These are phyloP conservation scores for Arabidopsis lyrata DNA, from an alignment of 441 rosid species.

Conservation along the genomic window DNA sequence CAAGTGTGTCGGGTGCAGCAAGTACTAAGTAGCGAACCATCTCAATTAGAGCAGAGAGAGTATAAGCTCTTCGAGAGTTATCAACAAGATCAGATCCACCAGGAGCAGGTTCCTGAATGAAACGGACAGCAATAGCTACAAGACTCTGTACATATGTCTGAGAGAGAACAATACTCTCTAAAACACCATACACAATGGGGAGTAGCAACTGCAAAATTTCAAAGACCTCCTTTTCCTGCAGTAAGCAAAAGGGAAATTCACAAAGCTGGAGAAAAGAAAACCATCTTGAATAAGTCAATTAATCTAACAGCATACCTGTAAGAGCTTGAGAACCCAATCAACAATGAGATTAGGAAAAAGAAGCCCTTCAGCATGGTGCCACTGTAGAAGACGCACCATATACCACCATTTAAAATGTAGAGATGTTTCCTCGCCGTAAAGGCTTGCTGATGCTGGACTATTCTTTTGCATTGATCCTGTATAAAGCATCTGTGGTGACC, in stretches of 20 bases:
- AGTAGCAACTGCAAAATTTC: constrained; percentile 91
- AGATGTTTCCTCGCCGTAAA: constrained; percentile 86
- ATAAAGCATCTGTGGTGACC: constrained; percentile 76
- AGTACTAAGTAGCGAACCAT: constrained; percentile 93
- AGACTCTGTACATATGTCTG: constrained; percentile 91
- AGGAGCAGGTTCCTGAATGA: constrained; percentile 86
- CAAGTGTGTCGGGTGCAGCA: constrained; percentile 97
- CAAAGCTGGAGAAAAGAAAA: constrained; percentile 42
- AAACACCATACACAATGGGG: constrained; percentile 88
- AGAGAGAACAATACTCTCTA: constrained; percentile 87
- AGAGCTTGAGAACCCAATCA: constrained; percentile 95
- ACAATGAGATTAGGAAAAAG: constrained; percentile 88
- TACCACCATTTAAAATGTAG: constrained; percentile 96
- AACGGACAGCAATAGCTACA: constrained; percentile 79
- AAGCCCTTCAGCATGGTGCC: constrained; percentile 95
- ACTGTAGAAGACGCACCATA: constrained; percentile 90
- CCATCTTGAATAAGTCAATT: constrained; percentile 10
- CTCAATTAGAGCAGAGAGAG: constrained; percentile 87
- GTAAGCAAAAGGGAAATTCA: constrained; percentile 41
- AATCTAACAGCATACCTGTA: constrained; percentile 66
- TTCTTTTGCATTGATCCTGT: constrained; percentile 68
- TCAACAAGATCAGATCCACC: constrained; percentile 96
- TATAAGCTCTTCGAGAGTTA: constrained; percentile 97
- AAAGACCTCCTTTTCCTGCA: constrained; percentile 84
- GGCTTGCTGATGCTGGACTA: constrained; percentile 56